Evolutionary conservation across 164 flowering plant genomes (phyloP), one percentile per base, ranked within the genome.

Genomic region (Liriodendron chinense): DNA sequence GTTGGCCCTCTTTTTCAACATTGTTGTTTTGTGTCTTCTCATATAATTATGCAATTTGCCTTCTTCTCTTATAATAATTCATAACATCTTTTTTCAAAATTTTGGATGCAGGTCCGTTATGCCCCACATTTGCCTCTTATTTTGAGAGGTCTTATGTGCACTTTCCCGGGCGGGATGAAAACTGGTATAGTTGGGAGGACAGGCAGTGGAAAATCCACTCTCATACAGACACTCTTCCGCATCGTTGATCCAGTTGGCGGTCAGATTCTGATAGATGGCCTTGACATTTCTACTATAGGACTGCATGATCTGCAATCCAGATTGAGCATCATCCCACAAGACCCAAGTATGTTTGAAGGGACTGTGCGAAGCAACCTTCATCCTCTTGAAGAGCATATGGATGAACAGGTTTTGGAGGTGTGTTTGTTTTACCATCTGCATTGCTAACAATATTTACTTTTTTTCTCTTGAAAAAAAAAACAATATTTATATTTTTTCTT

Each of bases 331-430:
- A 85, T 85, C 63, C 87, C 88, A 7, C 86, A 83, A 66, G 88
- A 85, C 63, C 88, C 88, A 6, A 83, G 86, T 43, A 78, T 85
- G 86, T 85, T 85, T 73, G 80, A 82, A 74, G 88, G 88, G 18
- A 83, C 84, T 16, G 73, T 85, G 14, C 65, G 83, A 70, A 78
- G 77, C 65, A 85, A 85, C 49, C 82, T 85, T 47, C 86, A 85
- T 9, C 86, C 85, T 2, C 82, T 85, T 28, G 84, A 78, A 65
- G 83, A 85, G 71, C 70, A 81, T 75, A 74, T 78, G 0, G 87
- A 85, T 78, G 84, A 85, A 57, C 80, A 83, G 56, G 81, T 85
- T 74, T 85, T 85, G 87, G 84, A 81, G 86, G 87, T 85, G 48
- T 16, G 18, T 53, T 53, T 53, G 3, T 12, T 53, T 53, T 53